These are phyloP conservation scores for Backusella australiensis DNA, from an alignment of 192 early-diverging fungal genomes.

Conservation along the genomic window DNA sequence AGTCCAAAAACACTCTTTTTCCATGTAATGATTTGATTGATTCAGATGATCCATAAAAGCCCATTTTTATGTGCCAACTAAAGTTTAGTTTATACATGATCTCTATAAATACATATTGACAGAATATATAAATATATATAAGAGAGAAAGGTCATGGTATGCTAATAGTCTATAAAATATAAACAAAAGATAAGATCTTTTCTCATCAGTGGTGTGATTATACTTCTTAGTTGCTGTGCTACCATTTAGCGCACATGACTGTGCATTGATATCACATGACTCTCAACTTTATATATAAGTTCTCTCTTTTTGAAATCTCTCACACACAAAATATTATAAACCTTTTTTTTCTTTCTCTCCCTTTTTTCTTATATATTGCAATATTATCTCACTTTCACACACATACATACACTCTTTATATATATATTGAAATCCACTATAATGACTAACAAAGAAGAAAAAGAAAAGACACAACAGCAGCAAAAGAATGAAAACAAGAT, in stretches of 20 bases:
- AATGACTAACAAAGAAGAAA: slow-evolving; percentile 1
- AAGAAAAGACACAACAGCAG: background rate
- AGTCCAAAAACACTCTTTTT: background rate
- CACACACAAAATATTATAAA: background rate
- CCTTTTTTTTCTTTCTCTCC: background rate
- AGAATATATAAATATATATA: background rate
- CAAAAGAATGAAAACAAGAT: background rate
- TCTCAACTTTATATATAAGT: background rate
- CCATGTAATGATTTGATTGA: background rate
- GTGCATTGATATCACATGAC: slow-evolving; percentile 4
- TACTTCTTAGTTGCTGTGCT: background rate
- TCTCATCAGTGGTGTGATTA: background rate
- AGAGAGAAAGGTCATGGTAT: background rate
- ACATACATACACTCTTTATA: background rate
- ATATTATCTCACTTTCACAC: background rate
- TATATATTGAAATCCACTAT: background rate
- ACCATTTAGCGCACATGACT: background rate
- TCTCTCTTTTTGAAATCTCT: background rate
- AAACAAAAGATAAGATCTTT: slow-evolving; percentile 7
- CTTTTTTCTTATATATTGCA: background rate
- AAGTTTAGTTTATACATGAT: background rate
- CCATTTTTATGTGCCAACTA: background rate
- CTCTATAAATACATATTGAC: background rate
- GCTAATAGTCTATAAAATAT: background rate
- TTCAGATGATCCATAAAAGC: background rate